Evolutionary conservation across 148 eudicot genomes (phyloP).

Genomic region (Rhododendron ovatum): DNA sequence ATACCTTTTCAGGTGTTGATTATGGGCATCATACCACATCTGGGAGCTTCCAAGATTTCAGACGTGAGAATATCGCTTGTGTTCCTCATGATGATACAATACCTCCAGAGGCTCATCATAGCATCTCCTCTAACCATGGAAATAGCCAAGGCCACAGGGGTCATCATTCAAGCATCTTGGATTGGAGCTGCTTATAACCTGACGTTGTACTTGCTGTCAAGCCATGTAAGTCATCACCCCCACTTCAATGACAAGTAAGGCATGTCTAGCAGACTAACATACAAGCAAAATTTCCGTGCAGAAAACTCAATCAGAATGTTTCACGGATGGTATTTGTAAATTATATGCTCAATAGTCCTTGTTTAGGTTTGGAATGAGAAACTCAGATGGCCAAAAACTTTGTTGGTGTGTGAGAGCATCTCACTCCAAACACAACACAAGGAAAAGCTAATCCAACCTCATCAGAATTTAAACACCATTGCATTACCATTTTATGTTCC

Average conservation of each 20-base stretch:
- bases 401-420: neutral
- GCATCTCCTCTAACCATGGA: constrained; percentile 50
- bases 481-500: neutral
- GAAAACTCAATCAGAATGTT: neutral
- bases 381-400: neutral
- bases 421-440: neutral
- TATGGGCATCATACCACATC: constrained; percentile 50
- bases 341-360: neutral
- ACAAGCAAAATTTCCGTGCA: neutral
- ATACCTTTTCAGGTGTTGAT: constrained; percentile 41
- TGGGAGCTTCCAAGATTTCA: constrained; percentile 54
- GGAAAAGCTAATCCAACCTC: neutral
- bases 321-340: neutral
- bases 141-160: constrained; percentile 54
- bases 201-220: constrained; percentile 55
- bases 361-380: neutral
- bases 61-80: constrained; percentile 55
- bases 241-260: neutral
- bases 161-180: constrained; percentile 62
- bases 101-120: constrained; percentile 40
- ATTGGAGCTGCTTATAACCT: constrained; percentile 69
- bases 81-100: constrained; percentile 47
- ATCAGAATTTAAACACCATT: neutral
- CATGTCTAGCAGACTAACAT: neutral
- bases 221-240: constrained; percentile 43